Evolutionary conservation across 371 early-diverging fungal genomes (phyloP).

Genomic region (Mortierella sp.): DNA sequence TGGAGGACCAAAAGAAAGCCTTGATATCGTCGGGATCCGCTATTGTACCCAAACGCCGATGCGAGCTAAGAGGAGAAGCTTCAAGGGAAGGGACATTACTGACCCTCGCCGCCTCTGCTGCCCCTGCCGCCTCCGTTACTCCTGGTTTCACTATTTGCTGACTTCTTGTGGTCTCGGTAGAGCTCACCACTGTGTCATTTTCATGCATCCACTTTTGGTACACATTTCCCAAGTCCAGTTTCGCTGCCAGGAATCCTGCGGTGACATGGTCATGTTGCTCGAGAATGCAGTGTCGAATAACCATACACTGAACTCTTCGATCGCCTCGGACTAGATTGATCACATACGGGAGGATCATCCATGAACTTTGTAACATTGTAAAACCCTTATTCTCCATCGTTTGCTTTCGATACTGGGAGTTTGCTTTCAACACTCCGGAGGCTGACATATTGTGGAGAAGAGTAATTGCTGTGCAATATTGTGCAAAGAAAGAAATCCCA

Average conservation of each 20-base stretch:
- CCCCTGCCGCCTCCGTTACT: too few relatives aligned
- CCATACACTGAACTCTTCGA: neutral
- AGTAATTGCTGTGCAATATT: neutral
- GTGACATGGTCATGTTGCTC: neutral
- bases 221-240: neutral
- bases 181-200: neutral
- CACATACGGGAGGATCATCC: conserved; percentile 9
- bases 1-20: too few relatives aligned
- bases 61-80: too few relatives aligned
- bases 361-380: neutral
- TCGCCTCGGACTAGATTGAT: conserved; percentile 1
- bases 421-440: neutral
- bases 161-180: neutral
- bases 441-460: neutral
- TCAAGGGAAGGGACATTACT: too few relatives aligned
- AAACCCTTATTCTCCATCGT: neutral
- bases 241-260: conserved; percentile 1
- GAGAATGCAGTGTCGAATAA: conserved; percentile 5
- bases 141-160: neutral
- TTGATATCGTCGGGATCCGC: too few relatives aligned
- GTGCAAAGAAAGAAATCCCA: neutral
- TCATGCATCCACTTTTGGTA: neutral
- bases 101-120: too few relatives aligned
- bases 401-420: neutral
- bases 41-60: too few relatives aligned